phyloP scores from a whole-genome alignment of 352 stramenopile species.

The Phytophthora sansomeana region DNA sequence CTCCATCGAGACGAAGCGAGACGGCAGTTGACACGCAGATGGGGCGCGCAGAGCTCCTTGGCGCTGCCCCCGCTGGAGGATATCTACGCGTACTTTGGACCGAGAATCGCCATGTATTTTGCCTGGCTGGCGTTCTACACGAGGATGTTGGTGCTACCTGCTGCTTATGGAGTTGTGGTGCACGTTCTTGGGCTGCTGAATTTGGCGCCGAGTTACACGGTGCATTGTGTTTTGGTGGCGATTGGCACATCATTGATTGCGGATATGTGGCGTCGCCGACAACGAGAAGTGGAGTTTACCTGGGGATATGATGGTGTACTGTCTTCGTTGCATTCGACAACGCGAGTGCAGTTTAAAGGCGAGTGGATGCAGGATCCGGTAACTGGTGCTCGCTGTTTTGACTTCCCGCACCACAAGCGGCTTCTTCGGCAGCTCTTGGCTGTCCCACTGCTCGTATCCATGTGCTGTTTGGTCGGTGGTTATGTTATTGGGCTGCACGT shows the following conservation, averaged over 20 bases:
- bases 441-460: conserved; percentile 58
- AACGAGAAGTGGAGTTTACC: conserved; percentile 62
- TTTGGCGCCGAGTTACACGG: conserved; percentile 49
- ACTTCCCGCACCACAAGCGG: conserved; percentile 69
- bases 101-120: conserved; percentile 79
- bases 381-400: conserved; percentile 50
- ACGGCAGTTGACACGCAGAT: conserved; percentile 50
- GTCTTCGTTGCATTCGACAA: conserved; percentile 50
- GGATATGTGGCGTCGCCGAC: conserved; percentile 60
- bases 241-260: conserved; percentile 71
- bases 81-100: conserved; percentile 73
- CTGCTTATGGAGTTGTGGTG: conserved; percentile 58
- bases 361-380: conserved; percentile 67
- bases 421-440: conserved; percentile 57
- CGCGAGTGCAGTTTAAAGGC: conserved; percentile 54
- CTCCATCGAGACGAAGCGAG: conserved; percentile 68
- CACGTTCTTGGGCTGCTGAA: conserved; percentile 53
- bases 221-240: conserved; percentile 57
- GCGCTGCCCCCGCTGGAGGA: conserved; percentile 50
- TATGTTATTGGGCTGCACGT: conserved; percentile 69
- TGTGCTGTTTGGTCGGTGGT: conserved; percentile 62
- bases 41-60: conserved; percentile 42
- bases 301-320: conserved; percentile 62
- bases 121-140: conserved; percentile 91
- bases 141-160: conserved; percentile 67